Evolutionary conservation across 2,329 filamentous ascomycete species (phyloP).

Genomic region (Lizonia empirigonia): DNA sequence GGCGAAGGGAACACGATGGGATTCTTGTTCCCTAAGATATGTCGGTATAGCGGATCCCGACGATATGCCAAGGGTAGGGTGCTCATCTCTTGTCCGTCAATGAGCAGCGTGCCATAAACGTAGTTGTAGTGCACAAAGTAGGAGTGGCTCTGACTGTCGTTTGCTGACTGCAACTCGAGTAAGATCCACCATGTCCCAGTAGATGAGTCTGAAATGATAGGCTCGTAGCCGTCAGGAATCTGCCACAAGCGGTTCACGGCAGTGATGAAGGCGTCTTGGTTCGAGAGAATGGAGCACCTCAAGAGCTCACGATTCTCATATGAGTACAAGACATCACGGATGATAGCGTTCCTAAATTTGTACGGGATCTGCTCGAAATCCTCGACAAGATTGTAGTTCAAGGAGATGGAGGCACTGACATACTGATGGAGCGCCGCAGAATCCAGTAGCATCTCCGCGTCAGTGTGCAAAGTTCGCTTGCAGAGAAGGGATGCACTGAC

Average conservation of each 20-base stretch:
- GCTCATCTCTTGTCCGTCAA: slow-evolving; percentile 57
- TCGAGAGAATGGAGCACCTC: slow-evolving; percentile 39
- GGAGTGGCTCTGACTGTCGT: slow-evolving; percentile 18
- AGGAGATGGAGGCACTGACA: slow-evolving; percentile 49
- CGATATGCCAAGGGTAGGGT: slow-evolving; percentile 61
- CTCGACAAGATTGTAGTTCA: slow-evolving; percentile 56
- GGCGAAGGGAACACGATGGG: slow-evolving; percentile 60
- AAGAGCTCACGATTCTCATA: slow-evolving; percentile 48
- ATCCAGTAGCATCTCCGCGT: slow-evolving; percentile 1
- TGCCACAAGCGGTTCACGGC: slow-evolving; percentile 55
- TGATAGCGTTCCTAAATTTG: slow-evolving; percentile 48
- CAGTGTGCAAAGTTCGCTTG: slow-evolving; percentile 53
- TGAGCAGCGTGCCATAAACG: slow-evolving; percentile 55
- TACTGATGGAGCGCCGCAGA: slow-evolving; percentile 34
- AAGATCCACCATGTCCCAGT: slow-evolving; percentile 43
- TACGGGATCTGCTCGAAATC: slow-evolving; percentile 46
- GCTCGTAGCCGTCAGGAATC: slow-evolving; percentile 25
- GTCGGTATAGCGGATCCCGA: slow-evolving; percentile 50
- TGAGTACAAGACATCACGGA: slow-evolving; percentile 56
- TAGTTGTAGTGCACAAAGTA: slow-evolving; percentile 54
- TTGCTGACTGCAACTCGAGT: slow-evolving; percentile 23
- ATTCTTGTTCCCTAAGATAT: slow-evolving; percentile 61
- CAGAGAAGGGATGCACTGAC: slow-evolving; percentile 65
- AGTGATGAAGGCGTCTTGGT: slow-evolving; percentile 35
- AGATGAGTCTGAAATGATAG: slow-evolving; percentile 12